Base-by-base conservation (phyloP, 2,329 filamentous ascomycete species). In the Dryadomyces sulphureus region DNA sequence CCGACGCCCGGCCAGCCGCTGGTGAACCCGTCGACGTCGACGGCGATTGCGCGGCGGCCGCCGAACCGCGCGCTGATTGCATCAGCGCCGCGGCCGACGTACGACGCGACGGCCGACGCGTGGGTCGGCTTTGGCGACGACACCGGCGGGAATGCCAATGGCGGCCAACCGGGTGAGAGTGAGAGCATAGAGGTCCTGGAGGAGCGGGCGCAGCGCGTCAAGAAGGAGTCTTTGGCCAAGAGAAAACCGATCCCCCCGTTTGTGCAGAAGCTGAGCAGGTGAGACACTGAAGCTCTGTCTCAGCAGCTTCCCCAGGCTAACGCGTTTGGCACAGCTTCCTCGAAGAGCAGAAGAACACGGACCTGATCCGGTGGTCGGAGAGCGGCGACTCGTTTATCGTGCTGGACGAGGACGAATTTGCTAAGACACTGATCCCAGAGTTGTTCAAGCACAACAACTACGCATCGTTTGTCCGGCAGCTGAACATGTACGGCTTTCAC, bases 401-500 rank as follows among this genome's bases (percentile, higher is more conserved):
- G 4, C 67, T 96, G 8, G 90, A 98, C 57, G 92, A 98, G 64
- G 92, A 98, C 58, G 90, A 94, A 65, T 98, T 98, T 59, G 95
- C 92, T 19, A 96, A 95, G 65, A 87, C 85, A 34, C 82, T 98
- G 55, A 84, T 98, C 21, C 92, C 92, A 1, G 94, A 96, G 62
- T 80, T 96, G 51, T 98, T 98, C 73, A 98, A 98, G 64, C 92
- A 98, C 67, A 94, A 90, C 72, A 95, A 95, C 62, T 95, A 95
- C 63, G 89, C 89, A 41, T 94, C 89, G 53, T 95, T 95, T 60
- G 89, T 95, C 46, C 81, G 89, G 32, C 89, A 95, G 60, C 72
- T 95, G 52, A 95, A 95, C 64, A 95, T 95, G 71, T 95, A 94
- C 62, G 89, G 94, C 51, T 98, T 98, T 57, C 92, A 98, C 70